Evolutionary conservation across 768 basidiomycete genomes (phyloP).

Genomic region (Chiua virens): DNA sequence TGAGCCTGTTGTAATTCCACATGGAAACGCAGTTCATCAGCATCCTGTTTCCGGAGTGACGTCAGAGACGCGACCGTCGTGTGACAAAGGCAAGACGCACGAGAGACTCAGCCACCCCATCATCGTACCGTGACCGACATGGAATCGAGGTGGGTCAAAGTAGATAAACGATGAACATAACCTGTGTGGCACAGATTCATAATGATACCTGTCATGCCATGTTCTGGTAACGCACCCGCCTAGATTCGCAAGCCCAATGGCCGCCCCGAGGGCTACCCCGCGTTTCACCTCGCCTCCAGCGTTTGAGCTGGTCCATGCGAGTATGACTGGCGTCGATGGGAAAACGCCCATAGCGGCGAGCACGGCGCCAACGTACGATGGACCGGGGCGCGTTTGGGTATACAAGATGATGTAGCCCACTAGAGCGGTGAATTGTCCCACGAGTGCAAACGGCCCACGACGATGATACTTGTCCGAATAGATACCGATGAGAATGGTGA

Average conservation of each 20-base stretch:
- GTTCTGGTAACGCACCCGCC: constrained; percentile 34
- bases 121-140: constrained; percentile 30
- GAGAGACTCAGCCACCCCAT: constrained; percentile 26
- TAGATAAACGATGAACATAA: constrained; percentile 38
- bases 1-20: constrained; percentile 44
- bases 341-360: constrained; percentile 49
- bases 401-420: constrained; percentile 50
- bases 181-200: constrained; percentile 7
- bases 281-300: constrained; percentile 51
- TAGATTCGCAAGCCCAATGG: constrained; percentile 51
- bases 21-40: constrained; percentile 38
- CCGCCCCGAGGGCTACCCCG: constrained; percentile 46
- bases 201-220: no score
- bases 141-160: constrained; percentile 30
- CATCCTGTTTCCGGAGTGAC: constrained; percentile 29
- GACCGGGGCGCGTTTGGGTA: constrained; percentile 8
- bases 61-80: constrained; percentile 16
- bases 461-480: constrained; percentile 39
- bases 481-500: constrained; percentile 40
- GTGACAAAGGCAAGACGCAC: not conserved
- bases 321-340: constrained; percentile 40
- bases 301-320: constrained; percentile 53
- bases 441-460: constrained; percentile 48
- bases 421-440: constrained; percentile 37
- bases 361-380: constrained; percentile 43